Percentiles rank a stretch among this genome's conserved stretches.
These are phyloP conservation scores for Leersia perrieri DNA, from an alignment of 176 grass and related monocot genomes.

Conservation along the genomic window DNA sequence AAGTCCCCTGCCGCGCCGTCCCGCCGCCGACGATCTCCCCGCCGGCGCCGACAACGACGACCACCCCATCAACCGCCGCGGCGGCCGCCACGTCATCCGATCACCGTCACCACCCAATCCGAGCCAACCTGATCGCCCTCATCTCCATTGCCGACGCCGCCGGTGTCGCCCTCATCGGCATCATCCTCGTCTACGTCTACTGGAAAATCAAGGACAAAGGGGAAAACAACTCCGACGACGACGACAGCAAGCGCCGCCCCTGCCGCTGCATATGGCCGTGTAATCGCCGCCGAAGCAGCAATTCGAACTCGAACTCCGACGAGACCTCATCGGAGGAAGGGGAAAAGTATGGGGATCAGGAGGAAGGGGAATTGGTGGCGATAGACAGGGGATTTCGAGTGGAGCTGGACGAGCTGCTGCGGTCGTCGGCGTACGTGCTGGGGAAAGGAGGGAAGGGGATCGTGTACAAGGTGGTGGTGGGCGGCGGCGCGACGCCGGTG, in stretches of 20 bases:
- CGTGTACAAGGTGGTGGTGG: constrained; percentile 97
- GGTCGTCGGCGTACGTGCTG: constrained; percentile 90
- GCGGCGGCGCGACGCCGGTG: constrained; percentile 64
- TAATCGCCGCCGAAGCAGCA: neutral
- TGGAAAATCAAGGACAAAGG: constrained; percentile 72
- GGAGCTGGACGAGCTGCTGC: constrained; percentile 88
- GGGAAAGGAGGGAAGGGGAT: constrained; percentile 93
- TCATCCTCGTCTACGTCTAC: constrained; percentile 77
- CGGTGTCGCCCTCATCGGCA: constrained; percentile 74
- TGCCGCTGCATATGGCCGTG: constrained; percentile 39
- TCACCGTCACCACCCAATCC: constrained; percentile 29
- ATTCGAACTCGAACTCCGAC: no score
- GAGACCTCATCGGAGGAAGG: constrained; percentile 16
- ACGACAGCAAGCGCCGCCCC: neutral
- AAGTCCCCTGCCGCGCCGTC: constrained; percentile 72
- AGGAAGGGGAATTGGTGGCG: constrained; percentile 79
- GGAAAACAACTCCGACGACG: neutral
- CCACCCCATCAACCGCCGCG: neutral
- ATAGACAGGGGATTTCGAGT: constrained; percentile 79
- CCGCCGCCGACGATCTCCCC: constrained; percentile 37
- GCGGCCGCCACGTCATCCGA: neutral
- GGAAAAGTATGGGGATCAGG: constrained; percentile 31
- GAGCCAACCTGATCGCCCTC: constrained; percentile 56
- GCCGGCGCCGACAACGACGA: neutral
- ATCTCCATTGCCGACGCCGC: constrained; percentile 84